Percentiles rank a stretch among this genome's conserved stretches.
Evolutionary conservation across 2,329 filamentous ascomycete species (phyloP).

Genomic region (Fusarium miscanthi): DNA sequence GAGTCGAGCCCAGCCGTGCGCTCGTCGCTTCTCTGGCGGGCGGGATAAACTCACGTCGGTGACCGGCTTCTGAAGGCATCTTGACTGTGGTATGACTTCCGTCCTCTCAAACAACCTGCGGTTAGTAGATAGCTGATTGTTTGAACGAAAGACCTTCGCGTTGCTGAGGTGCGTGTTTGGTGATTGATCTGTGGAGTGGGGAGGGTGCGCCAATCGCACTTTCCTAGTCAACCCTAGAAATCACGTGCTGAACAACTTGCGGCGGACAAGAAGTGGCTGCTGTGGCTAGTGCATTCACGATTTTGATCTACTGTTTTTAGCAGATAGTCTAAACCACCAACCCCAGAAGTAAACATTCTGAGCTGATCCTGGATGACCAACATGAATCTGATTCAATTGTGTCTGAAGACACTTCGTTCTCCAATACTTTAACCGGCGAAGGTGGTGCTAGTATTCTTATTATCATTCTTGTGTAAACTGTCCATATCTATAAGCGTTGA

Average conservation of each 20-base stretch:
- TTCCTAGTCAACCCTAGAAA: constrained; percentile 45
- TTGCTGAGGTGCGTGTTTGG: constrained; percentile 54
- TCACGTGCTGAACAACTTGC: constrained; percentile 48
- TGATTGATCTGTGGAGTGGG: constrained; percentile 54
- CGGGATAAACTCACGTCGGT: constrained; percentile 78
- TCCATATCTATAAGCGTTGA: not conserved
- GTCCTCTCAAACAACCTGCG: constrained; percentile 60
- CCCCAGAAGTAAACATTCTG: not conserved
- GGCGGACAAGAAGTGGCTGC: not conserved
- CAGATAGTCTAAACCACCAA: not conserved
- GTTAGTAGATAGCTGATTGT: constrained; percentile 56
- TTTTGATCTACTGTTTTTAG: not conserved
- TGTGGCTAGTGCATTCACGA: not conserved
- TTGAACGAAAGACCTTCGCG: constrained; percentile 60
- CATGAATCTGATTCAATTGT: not conserved
- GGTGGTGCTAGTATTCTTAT: not conserved
- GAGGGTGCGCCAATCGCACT: constrained; percentile 44
- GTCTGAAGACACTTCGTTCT: not conserved
- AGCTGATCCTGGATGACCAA: not conserved
- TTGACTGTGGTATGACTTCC: constrained; percentile 67
- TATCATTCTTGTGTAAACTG: not conserved
- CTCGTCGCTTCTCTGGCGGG: constrained; percentile 23
- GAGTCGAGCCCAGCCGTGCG: constrained; percentile 8
- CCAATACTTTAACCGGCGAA: not conserved
- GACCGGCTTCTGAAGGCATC: constrained; percentile 89